Evolutionary conservation across 2,329 filamentous ascomycete genomes (phyloP).

Genomic region (Penicillium brevicompactum): DNA sequence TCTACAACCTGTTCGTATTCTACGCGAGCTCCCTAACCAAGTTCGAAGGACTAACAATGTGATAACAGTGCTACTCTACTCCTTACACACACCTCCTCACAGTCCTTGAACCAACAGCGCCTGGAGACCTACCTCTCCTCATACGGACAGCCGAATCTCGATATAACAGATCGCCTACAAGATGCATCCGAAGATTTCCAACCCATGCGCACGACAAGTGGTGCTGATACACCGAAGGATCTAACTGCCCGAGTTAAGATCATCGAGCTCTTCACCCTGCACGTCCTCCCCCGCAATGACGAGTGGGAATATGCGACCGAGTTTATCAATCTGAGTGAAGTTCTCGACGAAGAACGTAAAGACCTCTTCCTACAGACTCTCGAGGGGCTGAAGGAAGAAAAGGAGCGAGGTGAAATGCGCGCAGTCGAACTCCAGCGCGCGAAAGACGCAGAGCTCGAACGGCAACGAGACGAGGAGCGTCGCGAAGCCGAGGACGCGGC

Average conservation of each 20-base stretch:
- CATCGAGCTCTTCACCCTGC: constrained; percentile 90
- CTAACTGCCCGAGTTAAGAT: constrained; percentile 85
- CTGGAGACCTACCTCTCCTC: constrained; percentile 88
- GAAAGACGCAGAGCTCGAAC: constrained; percentile 57
- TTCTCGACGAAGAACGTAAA: constrained; percentile 87
- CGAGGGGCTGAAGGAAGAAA: constrained; percentile 81
- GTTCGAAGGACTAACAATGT: constrained; percentile 1
- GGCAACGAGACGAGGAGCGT: constrained; percentile 50
- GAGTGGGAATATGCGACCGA: constrained; percentile 96
- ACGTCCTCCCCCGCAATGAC: constrained; percentile 88
- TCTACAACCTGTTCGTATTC: constrained; percentile 56
- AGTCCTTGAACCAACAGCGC: constrained; percentile 80
- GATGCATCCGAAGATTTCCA: constrained; percentile 36
- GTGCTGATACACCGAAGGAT: constrained; percentile 80
- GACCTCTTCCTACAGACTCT: constrained; percentile 87
- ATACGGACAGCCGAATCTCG: constrained; percentile 70
- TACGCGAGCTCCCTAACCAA: constrained; percentile 6
- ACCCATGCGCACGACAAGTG: constrained; percentile 51
- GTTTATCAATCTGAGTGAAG: constrained; percentile 82
- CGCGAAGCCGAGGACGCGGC: constrained; percentile 38
- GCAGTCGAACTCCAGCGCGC: constrained; percentile 65
- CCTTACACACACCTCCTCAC: constrained; percentile 83
- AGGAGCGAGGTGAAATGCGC: constrained; percentile 68
- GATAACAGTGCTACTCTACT: constrained; percentile 79
- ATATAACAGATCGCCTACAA: constrained; percentile 66